Evolutionary conservation across 2,329 filamentous ascomycete species (phyloP), one percentile per base, ranked within the genome.

Genomic region (Polychaeton citri): DNA sequence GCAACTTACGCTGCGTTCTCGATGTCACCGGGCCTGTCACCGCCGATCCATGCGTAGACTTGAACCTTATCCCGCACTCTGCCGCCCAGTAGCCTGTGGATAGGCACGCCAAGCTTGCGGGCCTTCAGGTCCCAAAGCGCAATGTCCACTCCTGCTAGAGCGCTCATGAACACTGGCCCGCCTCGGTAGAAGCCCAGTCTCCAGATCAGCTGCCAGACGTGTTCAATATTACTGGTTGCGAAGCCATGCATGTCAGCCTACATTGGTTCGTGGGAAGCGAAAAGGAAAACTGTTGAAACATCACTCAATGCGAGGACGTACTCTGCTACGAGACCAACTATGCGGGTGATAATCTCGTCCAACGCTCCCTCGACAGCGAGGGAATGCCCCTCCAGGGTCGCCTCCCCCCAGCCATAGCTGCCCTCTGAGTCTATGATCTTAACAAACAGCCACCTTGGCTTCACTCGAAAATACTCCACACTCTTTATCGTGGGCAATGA

Each of bases 21-120:
- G 2, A 86, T 70, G 45, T 84, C 80, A 6, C 61, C 56, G 0
- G 81, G 81, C 3, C 79, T 62, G 45, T 85, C 80, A 3, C 81
- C 81, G 3, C 81, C 81, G 39, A 86, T 85, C 80, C 81, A 85
- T 10, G 76, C 76, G 50, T 85, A 86, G 0, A 86, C 80, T 42
- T 74, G 74, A 9, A 83, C 59, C 48, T 76, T 79, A 43, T 76
- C 65, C 31, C 81, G 68, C 1, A 87, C 70, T 39, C 82, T 83
- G 3, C 81, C 82, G 3, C 82, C 82, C 0, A 87, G 66, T 0
- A 88, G 64, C 44, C 84, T 71, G 48, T 84, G 77, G 33, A 87
- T 70, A 0, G 81, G 81, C 0, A 85, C 74, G 6, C 71, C 69
- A 3, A 79, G 58, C 42, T 66, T 71, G 32, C 73, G 62, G 12